phyloP scores from a whole-genome alignment of 371 early-diverging fungal species.

The Haplosporangium sp. region DNA sequence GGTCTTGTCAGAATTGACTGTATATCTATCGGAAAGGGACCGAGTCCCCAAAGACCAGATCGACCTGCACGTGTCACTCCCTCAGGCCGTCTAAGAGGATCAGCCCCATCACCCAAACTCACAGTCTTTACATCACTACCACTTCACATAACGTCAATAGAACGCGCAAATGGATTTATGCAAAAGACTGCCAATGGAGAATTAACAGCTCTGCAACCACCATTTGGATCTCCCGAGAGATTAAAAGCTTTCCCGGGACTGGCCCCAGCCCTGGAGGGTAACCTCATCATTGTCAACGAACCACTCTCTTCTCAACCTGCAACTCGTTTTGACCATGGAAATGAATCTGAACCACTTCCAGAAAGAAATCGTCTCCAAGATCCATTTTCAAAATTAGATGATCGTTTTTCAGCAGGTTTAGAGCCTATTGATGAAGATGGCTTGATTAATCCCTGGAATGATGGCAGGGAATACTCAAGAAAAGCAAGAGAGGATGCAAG shows the following conservation, averaged over 20 bases:
- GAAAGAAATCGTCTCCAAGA: neutral
- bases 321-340: neutral
- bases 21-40: conserved; percentile 30
- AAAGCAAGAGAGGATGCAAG: conserved; percentile 5
- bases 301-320: neutral
- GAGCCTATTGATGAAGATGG: neutral
- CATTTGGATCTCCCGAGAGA: conserved; percentile 43
- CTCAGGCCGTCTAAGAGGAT: conserved; percentile 21
- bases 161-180: conserved; percentile 29
- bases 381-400: conserved; percentile 25
- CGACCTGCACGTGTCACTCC: neutral
- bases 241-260: conserved; percentile 37
- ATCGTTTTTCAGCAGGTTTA: neutral
- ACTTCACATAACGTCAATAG: conserved; percentile 46
- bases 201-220: conserved; percentile 45
- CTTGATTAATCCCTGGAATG: neutral
- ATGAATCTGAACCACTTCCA: no score
- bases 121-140: conserved; percentile 47
- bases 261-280: conserved; percentile 18
- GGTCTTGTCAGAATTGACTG: conserved; percentile 55
- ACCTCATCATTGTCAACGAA: conserved; percentile 32
- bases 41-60: neutral
- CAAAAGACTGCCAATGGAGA: conserved; percentile 22
- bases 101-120: conserved; percentile 41
- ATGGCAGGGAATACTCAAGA: neutral